Evolutionary conservation across 208 protist species (phyloP).

Genomic region (Trypanosoma mega): DNA sequence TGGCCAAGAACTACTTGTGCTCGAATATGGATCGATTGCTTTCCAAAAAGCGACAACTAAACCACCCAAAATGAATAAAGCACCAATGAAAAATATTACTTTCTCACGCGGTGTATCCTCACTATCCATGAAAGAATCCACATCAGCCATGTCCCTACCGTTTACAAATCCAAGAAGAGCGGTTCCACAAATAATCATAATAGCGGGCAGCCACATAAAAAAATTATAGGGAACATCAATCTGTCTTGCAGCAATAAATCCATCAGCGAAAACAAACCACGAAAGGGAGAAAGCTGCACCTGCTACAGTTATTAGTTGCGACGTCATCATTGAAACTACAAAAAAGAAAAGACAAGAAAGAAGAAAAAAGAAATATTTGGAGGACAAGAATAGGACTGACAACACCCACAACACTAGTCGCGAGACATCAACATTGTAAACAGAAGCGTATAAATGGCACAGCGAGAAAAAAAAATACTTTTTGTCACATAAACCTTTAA

Average conservation of each 20-base stretch:
- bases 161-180: conserved; percentile 54
- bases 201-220: conserved; percentile 59
- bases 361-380: conserved; percentile 12
- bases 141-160: conserved; percentile 28
- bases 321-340: conserved; percentile 14
- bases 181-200: conserved; percentile 44
- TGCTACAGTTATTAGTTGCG: conserved; percentile 23
- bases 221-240: conserved; percentile 55
- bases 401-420: too few species aligned
- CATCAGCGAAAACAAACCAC: conserved; percentile 56
- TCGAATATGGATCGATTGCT: conserved; percentile 47
- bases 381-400: too few species aligned
- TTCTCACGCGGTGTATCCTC: conserved; percentile 40
- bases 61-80: conserved; percentile 49
- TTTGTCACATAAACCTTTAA: background rate
- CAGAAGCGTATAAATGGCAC: too few species aligned
- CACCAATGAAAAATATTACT: conserved; percentile 50
- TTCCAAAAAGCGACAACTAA: conserved; percentile 60
- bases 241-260: conserved; percentile 44
- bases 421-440: too few species aligned
- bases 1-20: conserved; percentile 34
- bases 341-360: conserved; percentile 20
- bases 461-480: too few species aligned
- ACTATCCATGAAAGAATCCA: conserved; percentile 29
- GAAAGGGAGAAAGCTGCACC: conserved; percentile 43